Base-by-base conservation (phyloP, 495 filamentous ascomycete species). In the Aeminium ludgeri region DNA sequence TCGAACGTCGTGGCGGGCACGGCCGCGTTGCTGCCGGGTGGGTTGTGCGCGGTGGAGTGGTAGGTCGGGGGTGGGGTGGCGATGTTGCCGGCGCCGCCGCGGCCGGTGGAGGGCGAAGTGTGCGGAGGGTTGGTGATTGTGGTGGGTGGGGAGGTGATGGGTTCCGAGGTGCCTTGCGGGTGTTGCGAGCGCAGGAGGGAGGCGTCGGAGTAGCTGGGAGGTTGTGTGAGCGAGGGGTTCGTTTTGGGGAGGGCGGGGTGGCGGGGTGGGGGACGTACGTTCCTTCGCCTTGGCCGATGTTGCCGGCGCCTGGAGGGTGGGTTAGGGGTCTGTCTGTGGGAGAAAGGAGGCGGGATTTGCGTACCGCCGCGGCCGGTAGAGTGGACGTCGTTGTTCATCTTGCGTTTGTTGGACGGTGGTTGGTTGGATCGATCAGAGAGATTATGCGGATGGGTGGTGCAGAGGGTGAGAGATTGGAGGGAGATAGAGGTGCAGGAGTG, bases 341-440 rank as follows among this genome's bases (percentile, higher is more conserved):
- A 35, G 6, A 12, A 3, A 0, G 19, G 8, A 1, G 36, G 11
- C 1, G 6, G 32, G 4, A 3, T 19, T 23, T 19, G 18, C 41
- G 33, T 50, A 60, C 59, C 59, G 20, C 58, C 59, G 34, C 58
- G 56, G 37, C 59, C 59, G 19, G 59, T 62, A 3, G 59, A 60
- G 38, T 52, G 46, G 36, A 54, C 34, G n/a, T 40, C n/a, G 39
- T 31, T 36, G 20, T 30, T 25, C 32, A 36, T 48, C 12, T 10
- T 45, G 28, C 18, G 6, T 11, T 34, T 18, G 13, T 41, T 32
- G 17, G 10, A 10, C 10, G 10, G 10, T 28, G 13, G n/a, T 19
- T 37, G 19, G n/a, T 11, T 16, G 10, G 6, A n/a, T 33, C 20
- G 11, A 8, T 33, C 8, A 16, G 8, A 13, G 30, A 41, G 16